Evolutionary conservation across 164 flowering plant species (phyloP).

Genomic region (Cinnamomum chago): DNA sequence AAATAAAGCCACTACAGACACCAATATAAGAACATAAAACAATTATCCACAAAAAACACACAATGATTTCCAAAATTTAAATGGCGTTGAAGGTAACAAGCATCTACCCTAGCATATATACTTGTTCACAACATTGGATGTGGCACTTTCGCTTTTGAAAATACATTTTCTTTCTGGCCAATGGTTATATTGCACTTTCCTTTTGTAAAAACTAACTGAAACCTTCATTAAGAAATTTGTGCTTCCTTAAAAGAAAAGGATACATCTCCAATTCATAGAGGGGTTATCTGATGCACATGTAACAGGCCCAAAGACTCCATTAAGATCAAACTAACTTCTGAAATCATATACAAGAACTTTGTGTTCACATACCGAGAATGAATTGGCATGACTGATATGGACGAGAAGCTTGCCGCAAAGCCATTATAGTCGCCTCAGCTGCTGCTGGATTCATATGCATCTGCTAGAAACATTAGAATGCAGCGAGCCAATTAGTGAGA

Average conservation of each 20-base stretch:
- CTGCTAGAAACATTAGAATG: conserved; percentile 27
- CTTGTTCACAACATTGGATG: too few relatives aligned
- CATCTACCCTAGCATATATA: too few relatives aligned
- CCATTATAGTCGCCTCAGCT: conserved; percentile 79
- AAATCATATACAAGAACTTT: not conserved
- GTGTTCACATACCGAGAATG: conserved; percentile 66
- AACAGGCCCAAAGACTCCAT: not conserved
- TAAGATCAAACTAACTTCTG: not conserved
- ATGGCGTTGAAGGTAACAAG: too few relatives aligned
- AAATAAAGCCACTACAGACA: too few relatives aligned
- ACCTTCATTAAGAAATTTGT: not conserved
- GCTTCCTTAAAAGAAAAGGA: not conserved
- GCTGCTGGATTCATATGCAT: conserved; percentile 72
- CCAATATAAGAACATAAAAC: too few relatives aligned
- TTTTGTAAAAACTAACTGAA: not conserved
- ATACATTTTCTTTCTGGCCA: too few relatives aligned
- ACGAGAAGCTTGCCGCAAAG: conserved; percentile 63
- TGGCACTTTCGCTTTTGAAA: too few relatives aligned
- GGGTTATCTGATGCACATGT: not conserved
- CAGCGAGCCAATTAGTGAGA: not conserved
- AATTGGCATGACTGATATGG: conserved; percentile 78
- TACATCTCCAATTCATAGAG: not conserved
- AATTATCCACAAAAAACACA: too few relatives aligned
- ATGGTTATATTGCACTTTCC: not conserved
- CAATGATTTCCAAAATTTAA: too few relatives aligned